A percentile compares a stretch with the other conserved stretches of the same genome.
phyloP scores from a whole-genome alignment of 768 basidiomycete species.

The Boletus sp. region DNA sequence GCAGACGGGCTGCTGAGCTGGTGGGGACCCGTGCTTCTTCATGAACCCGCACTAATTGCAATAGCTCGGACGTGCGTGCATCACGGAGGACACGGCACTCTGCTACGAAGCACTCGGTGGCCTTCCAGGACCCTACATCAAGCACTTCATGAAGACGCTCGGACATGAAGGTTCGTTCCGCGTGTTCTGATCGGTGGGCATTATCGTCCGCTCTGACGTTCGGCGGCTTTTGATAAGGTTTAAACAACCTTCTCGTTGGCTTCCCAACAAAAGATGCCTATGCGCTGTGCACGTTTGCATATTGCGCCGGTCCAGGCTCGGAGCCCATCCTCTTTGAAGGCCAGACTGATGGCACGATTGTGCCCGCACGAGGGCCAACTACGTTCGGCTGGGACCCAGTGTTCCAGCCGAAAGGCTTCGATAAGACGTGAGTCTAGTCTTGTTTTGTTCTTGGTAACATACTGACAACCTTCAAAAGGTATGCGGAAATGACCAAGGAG shows the following conservation, averaged over 20 bases:
- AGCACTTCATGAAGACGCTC: conserved; percentile 78
- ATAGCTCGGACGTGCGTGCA: conserved; percentile 53
- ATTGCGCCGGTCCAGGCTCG: conserved; percentile 76
- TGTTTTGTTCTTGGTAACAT: not conserved
- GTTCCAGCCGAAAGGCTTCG: conserved; percentile 75
- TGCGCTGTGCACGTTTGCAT: conserved; percentile 96
- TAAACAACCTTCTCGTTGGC: conserved; percentile 77
- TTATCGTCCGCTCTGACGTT: not conserved
- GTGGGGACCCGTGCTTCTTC: conserved; percentile 38
- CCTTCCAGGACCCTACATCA: conserved; percentile 97
- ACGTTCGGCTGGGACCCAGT: conserved; percentile 91
- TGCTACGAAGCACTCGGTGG: conserved; percentile 88
- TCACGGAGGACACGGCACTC: conserved; percentile 93
- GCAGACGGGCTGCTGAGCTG: conserved; percentile 77
- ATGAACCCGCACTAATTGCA: not conserved
- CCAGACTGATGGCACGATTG: conserved; percentile 84
- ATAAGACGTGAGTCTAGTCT: conserved; percentile 62
- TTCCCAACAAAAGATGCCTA: conserved; percentile 80
- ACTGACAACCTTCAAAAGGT: conserved; percentile 35
- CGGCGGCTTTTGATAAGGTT: conserved; percentile 38
- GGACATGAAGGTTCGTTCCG: conserved; percentile 72
- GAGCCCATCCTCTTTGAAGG: conserved; percentile 88
- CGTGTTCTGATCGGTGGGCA: not conserved
- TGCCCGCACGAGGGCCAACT: conserved; percentile 73
- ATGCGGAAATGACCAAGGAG: conserved; percentile 64